Percentiles rank a stretch among this genome's conserved stretches.
These are phyloP conservation scores for Cyclocybe cylindracea DNA, from an alignment of 768 basidiomycete species.

Conservation along the genomic window DNA sequence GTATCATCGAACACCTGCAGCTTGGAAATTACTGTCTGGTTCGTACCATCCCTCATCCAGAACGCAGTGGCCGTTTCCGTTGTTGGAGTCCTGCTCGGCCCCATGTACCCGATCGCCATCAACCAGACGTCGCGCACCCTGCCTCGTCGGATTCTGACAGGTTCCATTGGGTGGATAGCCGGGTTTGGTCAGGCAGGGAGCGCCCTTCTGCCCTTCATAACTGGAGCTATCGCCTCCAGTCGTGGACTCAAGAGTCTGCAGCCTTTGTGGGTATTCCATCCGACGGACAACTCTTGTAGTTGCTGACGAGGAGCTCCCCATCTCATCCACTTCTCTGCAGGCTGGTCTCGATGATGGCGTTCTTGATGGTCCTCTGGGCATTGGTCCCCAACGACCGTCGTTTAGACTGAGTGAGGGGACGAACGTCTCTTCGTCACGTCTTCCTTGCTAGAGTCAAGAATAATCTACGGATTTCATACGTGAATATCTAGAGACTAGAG, in stretches of 20 bases:
- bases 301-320: not conserved
- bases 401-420: slow-evolving; percentile 1
- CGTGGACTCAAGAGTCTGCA: slow-evolving; percentile 63
- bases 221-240: slow-evolving; percentile 64
- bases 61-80: slow-evolving; percentile 65
- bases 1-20: slow-evolving; percentile 26
- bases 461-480: no score
- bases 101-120: slow-evolving; percentile 75
- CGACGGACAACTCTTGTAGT: no score
- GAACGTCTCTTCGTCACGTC: not conserved
- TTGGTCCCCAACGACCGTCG: slow-evolving; percentile 36
- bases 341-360: slow-evolving; percentile 60
- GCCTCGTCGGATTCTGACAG: slow-evolving; percentile 68
- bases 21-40: slow-evolving; percentile 69
- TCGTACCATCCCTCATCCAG: slow-evolving; percentile 64
- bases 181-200: slow-evolving; percentile 73
- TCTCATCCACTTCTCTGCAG: slow-evolving; percentile 25
- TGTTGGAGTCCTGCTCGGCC: slow-evolving; percentile 71
- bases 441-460: no score
- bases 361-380: slow-evolving; percentile 59
- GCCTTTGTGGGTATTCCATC: slow-evolving; percentile 49
- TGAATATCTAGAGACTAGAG: no score
- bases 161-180: slow-evolving; percentile 68
- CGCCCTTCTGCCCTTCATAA: slow-evolving; percentile 72
- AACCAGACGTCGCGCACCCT: slow-evolving; percentile 68